A percentile compares a stretch with the other conserved stretches of the same genome.
phyloP scores from a whole-genome alignment of 2,329 filamentous ascomycete species.

The Aspergillus aculeatus region DNA sequence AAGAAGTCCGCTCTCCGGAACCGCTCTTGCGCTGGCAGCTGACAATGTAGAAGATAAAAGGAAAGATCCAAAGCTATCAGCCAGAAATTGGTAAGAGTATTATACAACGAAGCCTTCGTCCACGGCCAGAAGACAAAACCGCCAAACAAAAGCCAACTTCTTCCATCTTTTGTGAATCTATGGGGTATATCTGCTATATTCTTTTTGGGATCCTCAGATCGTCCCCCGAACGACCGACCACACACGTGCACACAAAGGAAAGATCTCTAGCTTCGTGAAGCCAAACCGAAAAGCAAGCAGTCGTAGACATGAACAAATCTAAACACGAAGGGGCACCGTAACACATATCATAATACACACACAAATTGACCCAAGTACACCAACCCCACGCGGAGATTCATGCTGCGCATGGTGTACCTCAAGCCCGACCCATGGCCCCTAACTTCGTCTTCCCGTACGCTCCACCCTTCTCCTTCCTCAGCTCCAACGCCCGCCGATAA shows the following conservation, averaged over 20 bases:
- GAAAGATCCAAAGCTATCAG: too few relatives aligned
- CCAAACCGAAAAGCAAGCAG: background rate
- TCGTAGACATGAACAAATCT: background rate
- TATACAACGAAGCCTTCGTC: too few relatives aligned
- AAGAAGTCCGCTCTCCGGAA: too few relatives aligned
- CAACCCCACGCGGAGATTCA: background rate
- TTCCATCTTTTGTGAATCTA: slow-evolving; percentile 8
- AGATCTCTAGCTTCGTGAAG: background rate
- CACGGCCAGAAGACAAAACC: too few relatives aligned
- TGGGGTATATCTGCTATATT: slow-evolving; percentile 18
- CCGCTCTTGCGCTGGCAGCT: too few relatives aligned
- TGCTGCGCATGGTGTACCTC: background rate
- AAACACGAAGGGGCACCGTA: background rate
- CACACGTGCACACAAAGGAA: background rate
- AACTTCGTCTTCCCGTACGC: slow-evolving; percentile 70
- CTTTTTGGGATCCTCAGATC: background rate
- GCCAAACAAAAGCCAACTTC: background rate
- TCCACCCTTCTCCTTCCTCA: slow-evolving; percentile 72
- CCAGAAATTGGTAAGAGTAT: too few relatives aligned
- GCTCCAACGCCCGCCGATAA: slow-evolving; percentile 86
- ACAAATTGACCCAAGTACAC: background rate
- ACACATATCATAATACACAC: background rate
- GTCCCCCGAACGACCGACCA: background rate
- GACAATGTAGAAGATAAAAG: too few relatives aligned
- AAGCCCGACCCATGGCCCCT: slow-evolving; percentile 26